phyloP scores from a whole-genome alignment of 768 basidiomycete genomes.

The Pleurotus pulmonarius region DNA sequence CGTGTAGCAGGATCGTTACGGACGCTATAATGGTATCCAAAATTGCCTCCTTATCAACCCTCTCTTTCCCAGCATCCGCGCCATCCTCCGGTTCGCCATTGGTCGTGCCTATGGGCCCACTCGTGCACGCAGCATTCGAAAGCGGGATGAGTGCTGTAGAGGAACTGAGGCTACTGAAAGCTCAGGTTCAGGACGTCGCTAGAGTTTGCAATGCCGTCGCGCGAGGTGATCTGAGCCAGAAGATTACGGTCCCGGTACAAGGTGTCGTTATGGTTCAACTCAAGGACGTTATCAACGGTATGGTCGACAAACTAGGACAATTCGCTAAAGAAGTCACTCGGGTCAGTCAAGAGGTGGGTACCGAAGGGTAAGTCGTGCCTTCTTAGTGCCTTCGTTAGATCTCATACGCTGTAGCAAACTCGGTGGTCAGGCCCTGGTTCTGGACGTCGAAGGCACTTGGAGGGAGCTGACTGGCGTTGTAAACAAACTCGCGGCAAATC shows the following conservation, averaged over 20 bases:
- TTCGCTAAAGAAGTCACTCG: conserved; percentile 92
- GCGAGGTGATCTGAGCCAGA: conserved; percentile 61
- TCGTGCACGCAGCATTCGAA: conserved; percentile 52
- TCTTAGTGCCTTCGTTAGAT: background rate
- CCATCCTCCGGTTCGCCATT: conserved; percentile 14
- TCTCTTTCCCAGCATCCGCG: conserved; percentile 11
- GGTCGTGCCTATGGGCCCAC: conserved; percentile 49
- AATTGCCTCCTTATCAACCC: conserved; percentile 10
- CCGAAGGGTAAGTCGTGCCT: conserved; percentile 50
- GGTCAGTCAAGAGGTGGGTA: conserved; percentile 81
- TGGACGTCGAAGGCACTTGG: conserved; percentile 92
- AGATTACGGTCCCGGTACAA: conserved; percentile 67
- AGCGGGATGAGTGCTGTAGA: conserved; percentile 63
- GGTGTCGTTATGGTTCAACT: conserved; percentile 69
- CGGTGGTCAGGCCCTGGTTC: conserved; percentile 81
- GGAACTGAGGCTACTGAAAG: conserved; percentile 68
- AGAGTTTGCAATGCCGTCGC: conserved; percentile 73
- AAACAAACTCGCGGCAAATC: conserved; percentile 76
- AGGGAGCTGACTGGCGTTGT: conserved; percentile 79
- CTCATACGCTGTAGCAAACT: conserved; percentile 68
- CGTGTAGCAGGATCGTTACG: conserved; percentile 41
- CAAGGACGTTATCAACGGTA: conserved; percentile 65
- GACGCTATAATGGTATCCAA: conserved; percentile 30
- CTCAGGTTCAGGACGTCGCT: conserved; percentile 64
- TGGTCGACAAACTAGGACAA: conserved; percentile 67